These are phyloP conservation scores for Ensete ventricosum DNA, from an alignment of 176 grass and related monocot species.

Conservation along the genomic window DNA sequence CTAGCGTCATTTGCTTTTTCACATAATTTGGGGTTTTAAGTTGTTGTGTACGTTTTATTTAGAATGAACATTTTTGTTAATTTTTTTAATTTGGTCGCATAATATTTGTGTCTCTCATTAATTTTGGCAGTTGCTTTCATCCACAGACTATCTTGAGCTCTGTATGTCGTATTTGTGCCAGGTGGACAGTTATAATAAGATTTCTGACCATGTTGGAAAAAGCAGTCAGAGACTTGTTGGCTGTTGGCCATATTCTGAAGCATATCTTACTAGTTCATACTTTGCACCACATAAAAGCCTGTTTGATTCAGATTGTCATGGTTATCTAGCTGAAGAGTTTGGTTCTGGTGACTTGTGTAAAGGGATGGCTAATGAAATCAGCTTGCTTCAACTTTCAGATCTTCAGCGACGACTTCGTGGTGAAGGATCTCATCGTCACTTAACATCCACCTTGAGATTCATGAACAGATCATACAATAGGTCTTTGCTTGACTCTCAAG, in stretches of 20 bases:
- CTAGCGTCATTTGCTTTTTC: too few species aligned
- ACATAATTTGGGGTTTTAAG: too few species aligned
- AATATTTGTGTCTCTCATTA: too few species aligned
- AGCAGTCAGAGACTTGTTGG: constrained; percentile 1
- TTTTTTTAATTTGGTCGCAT: too few species aligned
- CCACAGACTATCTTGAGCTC: too few species aligned
- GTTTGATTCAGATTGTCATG: constrained; percentile 10
- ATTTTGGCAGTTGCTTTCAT: too few species aligned
- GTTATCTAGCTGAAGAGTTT: constrained; percentile 20
- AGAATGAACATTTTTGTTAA: too few species aligned
- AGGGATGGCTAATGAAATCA: constrained; percentile 13
- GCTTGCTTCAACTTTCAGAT: constrained; percentile 22
- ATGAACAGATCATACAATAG: constrained; percentile 19
- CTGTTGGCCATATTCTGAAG: constrained; percentile 39
- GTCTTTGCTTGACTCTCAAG: constrained; percentile 31
- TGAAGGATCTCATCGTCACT: constrained; percentile 73
- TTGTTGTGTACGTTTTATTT: too few species aligned
- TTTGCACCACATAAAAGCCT: background rate
- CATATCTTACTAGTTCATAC: constrained; percentile 26
- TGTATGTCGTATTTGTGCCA: background rate
- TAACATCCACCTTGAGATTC: constrained; percentile 55
- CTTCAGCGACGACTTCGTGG: constrained; percentile 39
- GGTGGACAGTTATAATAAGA: constrained; percentile 6
- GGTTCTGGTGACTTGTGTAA: constrained; percentile 32
- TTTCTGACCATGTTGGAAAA: constrained; percentile 17